phyloP scores from a whole-genome alignment of 352 stramenopile species.

The Blastocystis sp. region DNA sequence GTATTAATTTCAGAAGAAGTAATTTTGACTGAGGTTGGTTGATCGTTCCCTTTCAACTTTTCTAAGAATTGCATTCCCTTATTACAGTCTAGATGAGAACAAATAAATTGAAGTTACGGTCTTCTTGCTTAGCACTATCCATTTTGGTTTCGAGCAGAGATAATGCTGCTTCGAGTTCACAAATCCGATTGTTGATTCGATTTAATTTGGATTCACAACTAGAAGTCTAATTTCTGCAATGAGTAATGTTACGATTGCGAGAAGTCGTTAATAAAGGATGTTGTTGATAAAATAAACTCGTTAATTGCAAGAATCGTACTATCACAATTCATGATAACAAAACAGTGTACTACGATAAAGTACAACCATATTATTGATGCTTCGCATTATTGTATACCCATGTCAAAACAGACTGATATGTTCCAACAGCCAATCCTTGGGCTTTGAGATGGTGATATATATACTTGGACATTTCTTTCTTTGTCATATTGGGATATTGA shows the following conservation, averaged over 20 bases:
- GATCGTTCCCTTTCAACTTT: neutral
- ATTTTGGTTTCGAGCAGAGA: constrained; percentile 48
- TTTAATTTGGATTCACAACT: constrained; percentile 55
- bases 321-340: constrained; percentile 12
- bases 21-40: neutral
- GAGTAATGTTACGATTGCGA: neutral
- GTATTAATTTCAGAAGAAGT: neutral
- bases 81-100: neutral
- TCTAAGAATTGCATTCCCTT: constrained; percentile 26
- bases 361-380: neutral
- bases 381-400: constrained; percentile 2
- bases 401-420: neutral
- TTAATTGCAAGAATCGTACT: constrained; percentile 6
- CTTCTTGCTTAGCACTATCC: neutral
- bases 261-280: constrained; percentile 16
- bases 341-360: neutral
- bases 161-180: neutral
- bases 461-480: neutral
- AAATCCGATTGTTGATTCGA: constrained; percentile 27
- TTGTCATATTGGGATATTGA: neutral
- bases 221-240: neutral
- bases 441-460: neutral
- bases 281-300: constrained; percentile 33
- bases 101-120: neutral
- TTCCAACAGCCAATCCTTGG: neutral